A percentile compares a stretch with the other conserved stretches of the same genome.
Evolutionary conservation across 1,139 yeast genomes (phyloP).

Genomic region (Pichia sp.): DNA sequence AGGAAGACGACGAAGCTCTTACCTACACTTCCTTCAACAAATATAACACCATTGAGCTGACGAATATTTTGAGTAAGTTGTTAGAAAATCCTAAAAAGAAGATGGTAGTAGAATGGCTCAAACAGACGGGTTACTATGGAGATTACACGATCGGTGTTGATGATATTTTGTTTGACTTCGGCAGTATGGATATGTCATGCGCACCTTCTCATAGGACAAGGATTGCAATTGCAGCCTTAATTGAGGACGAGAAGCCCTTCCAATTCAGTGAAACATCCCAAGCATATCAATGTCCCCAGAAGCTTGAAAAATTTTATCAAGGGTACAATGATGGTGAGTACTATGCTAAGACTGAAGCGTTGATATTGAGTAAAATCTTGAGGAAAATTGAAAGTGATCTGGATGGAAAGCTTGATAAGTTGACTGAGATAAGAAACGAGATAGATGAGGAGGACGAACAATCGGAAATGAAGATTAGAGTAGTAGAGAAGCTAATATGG

Average conservation of each 20-base stretch:
- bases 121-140: constrained; percentile 51
- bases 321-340: constrained; percentile 41
- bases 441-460: no score
- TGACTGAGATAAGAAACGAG: no score
- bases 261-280: constrained; percentile 2
- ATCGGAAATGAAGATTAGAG: no score
- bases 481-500: no score
- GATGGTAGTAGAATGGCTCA: constrained; percentile 39
- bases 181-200: not conserved
- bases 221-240: constrained; percentile 62
- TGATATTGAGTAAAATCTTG: constrained; percentile 29
- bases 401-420: not conserved
- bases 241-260: constrained; percentile 35
- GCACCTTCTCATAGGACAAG: constrained; percentile 63
- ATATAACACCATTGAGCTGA: constrained; percentile 47
- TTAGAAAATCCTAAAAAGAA: constrained; percentile 26
- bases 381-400: constrained; percentile 1
- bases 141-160: constrained; percentile 56
- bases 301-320: constrained; percentile 25
- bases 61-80: constrained; percentile 33
- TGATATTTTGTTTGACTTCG: constrained; percentile 23
- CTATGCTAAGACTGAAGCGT: constrained; percentile 30
- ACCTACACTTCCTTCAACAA: constrained; percentile 2
- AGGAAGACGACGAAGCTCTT: no score
- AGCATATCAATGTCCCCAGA: constrained; percentile 24